phyloP scores from a whole-genome alignment of 495 filamentous ascomycete genomes.

The Trichodelitschia bisporula region DNA sequence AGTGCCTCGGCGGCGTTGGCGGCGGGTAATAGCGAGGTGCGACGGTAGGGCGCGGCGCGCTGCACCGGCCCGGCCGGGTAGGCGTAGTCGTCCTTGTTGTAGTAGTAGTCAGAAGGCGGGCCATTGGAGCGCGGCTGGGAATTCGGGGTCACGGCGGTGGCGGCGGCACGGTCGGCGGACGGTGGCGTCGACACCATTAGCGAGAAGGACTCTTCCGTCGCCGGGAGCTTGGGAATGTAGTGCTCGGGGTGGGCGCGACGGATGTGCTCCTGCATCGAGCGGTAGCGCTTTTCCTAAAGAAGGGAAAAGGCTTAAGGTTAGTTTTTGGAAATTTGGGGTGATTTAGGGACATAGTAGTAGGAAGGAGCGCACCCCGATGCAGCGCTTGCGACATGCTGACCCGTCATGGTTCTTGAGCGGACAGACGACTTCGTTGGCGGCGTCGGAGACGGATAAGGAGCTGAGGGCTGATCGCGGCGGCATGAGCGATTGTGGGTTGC shows the following conservation, averaged over 20 bases:
- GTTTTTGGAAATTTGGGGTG: not conserved
- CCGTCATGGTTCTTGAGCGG: slow-evolving; percentile 90
- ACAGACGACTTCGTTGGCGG: slow-evolving; percentile 90
- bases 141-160: slow-evolving; percentile 7
- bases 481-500: too few relatives aligned
- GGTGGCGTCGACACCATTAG: slow-evolving; percentile 84
- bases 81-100: slow-evolving; percentile 33
- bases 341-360: slow-evolving; percentile 1
- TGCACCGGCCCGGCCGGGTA: slow-evolving; percentile 46
- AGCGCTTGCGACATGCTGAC: slow-evolving; percentile 92
- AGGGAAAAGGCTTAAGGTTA: not conserved
- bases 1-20: slow-evolving; percentile 69
- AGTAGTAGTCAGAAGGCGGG: slow-evolving; percentile 7
- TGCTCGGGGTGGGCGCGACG: slow-evolving; percentile 91
- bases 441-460: slow-evolving; percentile 79
- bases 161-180: slow-evolving; percentile 36
- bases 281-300: slow-evolving; percentile 75
- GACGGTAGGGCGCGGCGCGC: slow-evolving; percentile 47
- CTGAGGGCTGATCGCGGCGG: slow-evolving; percentile 68
- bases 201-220: slow-evolving; percentile 93
- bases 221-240: slow-evolving; percentile 96
- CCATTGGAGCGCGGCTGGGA: slow-evolving; percentile 8
- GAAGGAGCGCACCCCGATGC: slow-evolving; percentile 57
- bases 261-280: slow-evolving; percentile 99
- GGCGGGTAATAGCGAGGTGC: slow-evolving; percentile 34